Evolutionary conservation across 176 grass and related monocot genomes (phyloP).

Genomic region (Leersia perrieri): DNA sequence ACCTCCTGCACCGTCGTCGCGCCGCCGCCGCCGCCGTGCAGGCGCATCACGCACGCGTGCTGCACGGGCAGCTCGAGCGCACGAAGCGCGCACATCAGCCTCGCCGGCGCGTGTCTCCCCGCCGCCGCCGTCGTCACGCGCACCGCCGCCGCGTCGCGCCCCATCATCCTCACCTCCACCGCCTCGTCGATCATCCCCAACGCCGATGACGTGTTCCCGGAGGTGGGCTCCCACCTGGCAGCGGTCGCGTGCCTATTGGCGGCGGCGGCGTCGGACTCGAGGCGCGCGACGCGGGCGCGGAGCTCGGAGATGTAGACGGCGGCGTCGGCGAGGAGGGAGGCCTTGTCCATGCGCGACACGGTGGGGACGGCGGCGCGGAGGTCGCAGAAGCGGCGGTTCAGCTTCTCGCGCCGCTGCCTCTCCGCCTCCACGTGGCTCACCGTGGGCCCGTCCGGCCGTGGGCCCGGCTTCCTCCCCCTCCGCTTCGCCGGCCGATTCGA

Average conservation of each 20-base stretch:
- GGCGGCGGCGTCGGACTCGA: conserved; percentile 51
- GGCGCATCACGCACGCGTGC: conserved; percentile 53
- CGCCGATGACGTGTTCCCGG: no score
- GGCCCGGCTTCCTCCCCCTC: conserved; percentile 39
- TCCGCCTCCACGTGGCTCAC: conserved; percentile 77
- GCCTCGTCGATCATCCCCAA: conserved; percentile 19
- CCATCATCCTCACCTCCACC: conserved; percentile 37
- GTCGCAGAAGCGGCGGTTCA: conserved; percentile 74
- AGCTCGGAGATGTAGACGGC: conserved; percentile 74
- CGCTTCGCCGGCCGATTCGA: conserved; percentile 35
- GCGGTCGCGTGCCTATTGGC: conserved; percentile 21
- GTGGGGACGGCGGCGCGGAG: conserved; percentile 74
- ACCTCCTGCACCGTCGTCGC: conserved; percentile 61
- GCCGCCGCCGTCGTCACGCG: conserved; percentile 19
- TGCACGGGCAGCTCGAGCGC: conserved; percentile 48
- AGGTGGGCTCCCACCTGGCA: conserved; percentile 8
- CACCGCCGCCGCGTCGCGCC: conserved; percentile 34
- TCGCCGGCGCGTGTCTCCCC: conserved; percentile 53
- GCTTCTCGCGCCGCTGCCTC: conserved; percentile 72
- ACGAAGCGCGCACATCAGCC: conserved; percentile 58
- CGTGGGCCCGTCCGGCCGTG: conserved; percentile 11
- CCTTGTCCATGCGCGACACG: conserved; percentile 90
- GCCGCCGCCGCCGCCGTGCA: conserved; percentile 48
- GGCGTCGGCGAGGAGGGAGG: conserved; percentile 76
- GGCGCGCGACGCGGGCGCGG: conserved; percentile 25